These are phyloP conservation scores for Pichia occidentalis DNA, from an alignment of 805 yeast species.

Conservation along the genomic window DNA sequence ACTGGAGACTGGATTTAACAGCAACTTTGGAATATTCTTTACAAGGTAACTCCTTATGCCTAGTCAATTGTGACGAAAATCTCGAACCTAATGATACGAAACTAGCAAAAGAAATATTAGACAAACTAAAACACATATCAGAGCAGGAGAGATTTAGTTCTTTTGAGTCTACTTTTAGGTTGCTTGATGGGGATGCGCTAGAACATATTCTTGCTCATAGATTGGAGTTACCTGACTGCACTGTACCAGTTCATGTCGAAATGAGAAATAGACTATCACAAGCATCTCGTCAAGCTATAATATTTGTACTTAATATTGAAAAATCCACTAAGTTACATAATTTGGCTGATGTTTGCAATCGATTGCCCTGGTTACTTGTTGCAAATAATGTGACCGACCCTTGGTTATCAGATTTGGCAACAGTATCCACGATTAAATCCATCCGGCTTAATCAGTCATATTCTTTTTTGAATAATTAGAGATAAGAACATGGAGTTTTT, in stretches of 20 bases:
- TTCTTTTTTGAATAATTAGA: conserved; percentile 4
- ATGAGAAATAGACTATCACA: too few relatives aligned
- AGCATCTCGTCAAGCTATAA: too few relatives aligned
- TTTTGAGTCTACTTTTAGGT: not conserved
- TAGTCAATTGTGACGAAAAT: not conserved
- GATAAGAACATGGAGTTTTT: too few relatives aligned
- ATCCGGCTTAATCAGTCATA: conserved; percentile 1
- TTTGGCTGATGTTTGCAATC: too few relatives aligned
- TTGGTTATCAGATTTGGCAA: not conserved
- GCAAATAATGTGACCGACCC: conserved; percentile 1
- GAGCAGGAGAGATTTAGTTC: conserved; percentile 1
- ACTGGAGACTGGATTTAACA: conserved; percentile 5
- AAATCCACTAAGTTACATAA: too few relatives aligned
- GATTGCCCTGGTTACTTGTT: too few relatives aligned
- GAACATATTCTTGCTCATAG: not conserved
- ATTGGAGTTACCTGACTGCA: not conserved
- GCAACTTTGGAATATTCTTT: conserved; percentile 6
- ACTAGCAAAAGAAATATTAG: too few relatives aligned
- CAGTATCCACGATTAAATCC: conserved; percentile 2
- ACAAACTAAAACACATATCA: not conserved
- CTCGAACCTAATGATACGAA: too few relatives aligned
- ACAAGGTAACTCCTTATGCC: conserved; percentile 7
- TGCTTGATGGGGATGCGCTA: not conserved
- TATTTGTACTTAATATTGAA: too few relatives aligned
- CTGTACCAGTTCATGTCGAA: not conserved